Evolutionary conservation across 495 filamentous ascomycete genomes (phyloP).

Genomic region (Parmelia sp.): DNA sequence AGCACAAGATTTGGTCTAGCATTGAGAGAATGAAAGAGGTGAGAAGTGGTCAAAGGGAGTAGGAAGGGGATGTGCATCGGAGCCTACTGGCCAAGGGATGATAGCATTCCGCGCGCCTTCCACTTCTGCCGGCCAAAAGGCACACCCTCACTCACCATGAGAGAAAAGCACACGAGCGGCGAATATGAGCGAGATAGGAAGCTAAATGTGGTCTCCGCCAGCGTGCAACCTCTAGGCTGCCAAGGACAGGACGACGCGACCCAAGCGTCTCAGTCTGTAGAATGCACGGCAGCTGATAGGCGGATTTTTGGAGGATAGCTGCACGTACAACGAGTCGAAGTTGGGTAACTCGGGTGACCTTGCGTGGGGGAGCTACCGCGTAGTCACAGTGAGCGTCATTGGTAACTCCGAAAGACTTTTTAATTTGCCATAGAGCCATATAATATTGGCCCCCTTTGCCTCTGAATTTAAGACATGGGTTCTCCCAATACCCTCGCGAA

Average conservation of each 20-base stretch:
- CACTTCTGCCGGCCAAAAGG: background rate
- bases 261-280: background rate
- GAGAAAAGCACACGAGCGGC: background rate
- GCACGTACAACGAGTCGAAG: background rate
- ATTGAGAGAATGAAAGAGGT: background rate
- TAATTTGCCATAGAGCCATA: too few species aligned
- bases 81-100: conserved; percentile 9
- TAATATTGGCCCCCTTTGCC: background rate
- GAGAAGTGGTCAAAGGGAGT: background rate
- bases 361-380: background rate
- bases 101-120: conserved; percentile 16
- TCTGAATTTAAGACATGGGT: background rate
- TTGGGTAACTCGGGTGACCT: background rate
- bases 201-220: conserved; percentile 1
- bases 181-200: conserved; percentile 5
- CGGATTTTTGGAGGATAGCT: background rate
- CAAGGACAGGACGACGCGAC: background rate
- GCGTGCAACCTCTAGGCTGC: background rate
- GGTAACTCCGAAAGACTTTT: background rate
- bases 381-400: background rate
- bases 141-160: background rate
- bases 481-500: background rate
- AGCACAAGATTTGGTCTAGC: too few species aligned
- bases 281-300: background rate
- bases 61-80: background rate